Conservation (phyloP, 2,329 filamentous ascomycete genomes). For the Aspergillus vadensis region DNA sequence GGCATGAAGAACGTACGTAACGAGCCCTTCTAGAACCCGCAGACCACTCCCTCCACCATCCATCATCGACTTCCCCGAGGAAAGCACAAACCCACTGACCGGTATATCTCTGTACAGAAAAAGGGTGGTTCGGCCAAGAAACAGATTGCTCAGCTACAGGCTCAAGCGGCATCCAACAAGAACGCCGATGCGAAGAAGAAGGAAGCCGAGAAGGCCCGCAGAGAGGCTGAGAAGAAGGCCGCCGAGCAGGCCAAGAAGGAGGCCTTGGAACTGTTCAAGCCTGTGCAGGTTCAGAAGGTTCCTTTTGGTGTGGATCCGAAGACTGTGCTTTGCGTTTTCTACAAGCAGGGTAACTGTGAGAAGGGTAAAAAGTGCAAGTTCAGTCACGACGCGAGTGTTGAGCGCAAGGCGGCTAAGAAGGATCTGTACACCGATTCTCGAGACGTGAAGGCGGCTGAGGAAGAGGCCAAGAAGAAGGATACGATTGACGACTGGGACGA, state of each 20-base stretch:
- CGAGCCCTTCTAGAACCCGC: constrained; percentile 2
- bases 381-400: constrained; percentile 83
- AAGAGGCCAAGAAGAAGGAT: constrained; percentile 77
- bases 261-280: constrained; percentile 79
- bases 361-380: constrained; percentile 99
- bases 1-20: constrained; percentile 88
- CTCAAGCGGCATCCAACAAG: constrained; percentile 71
- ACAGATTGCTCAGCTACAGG: constrained; percentile 80
- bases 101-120: constrained; percentile 57
- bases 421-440: constrained; percentile 86
- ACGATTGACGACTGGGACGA: constrained; percentile 98
- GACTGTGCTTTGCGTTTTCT: constrained; percentile 94
- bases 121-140: constrained; percentile 90
- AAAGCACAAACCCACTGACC: constrained; percentile 22
- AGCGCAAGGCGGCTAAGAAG: constrained; percentile 90
- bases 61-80: not conserved
- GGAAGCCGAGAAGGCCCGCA: constrained; percentile 63
- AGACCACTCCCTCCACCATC: not conserved
- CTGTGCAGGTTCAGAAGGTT: constrained; percentile 94
- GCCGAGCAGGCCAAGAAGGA: constrained; percentile 83
- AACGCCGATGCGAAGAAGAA: constrained; percentile 87
- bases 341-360: constrained; percentile 94
- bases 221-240: constrained; percentile 87
- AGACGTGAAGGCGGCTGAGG: constrained; percentile 66
- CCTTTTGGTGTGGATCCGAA: constrained; percentile 98